Evolutionary conservation across 306 rosid genomes (phyloP), one percentile per base, ranked within the genome.

Genomic region (Lablab purpureus): DNA sequence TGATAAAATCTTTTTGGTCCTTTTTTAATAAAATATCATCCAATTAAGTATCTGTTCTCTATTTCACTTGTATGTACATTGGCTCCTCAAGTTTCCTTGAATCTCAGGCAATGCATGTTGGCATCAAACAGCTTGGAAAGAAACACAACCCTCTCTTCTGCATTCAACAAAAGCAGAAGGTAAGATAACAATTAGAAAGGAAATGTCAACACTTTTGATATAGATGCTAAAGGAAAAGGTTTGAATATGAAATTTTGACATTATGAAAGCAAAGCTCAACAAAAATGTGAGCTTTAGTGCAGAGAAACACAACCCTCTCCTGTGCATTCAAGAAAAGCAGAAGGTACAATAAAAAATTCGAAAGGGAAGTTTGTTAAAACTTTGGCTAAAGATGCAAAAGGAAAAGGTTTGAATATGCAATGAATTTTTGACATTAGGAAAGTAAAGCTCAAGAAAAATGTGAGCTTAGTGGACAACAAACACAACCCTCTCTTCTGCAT

Each of bases 61-160:
- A 22, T 74, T 47, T 46, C 78, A 76, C 54, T 27, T 76, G 12
- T 84, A 78, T 87, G 40, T 84, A 87, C 90, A 84, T 18, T 79
- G 66, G 59, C 80, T 52, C 76, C 78, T 81, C 73, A 74, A 49
- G 21, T 50, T n/a, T 89, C 77, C 55, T 12, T 50, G 59, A 21
- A 22, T 63, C 71, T 80, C 90, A 91, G 9, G 85, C 88, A 85
- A 85, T 82, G 85, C 98, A 93, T 14, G 90, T 69, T 41, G 97
- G 97, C 70, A 86, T 70, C 81, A 91, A 86, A 80, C 98, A 94
- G 88, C 92, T 89, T 37, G 86, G 74, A 56, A 94, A 81, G 85
- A 90, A 85, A 21, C 96, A 68, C 79, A 94, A 30, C 18, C 94
- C 94, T 77, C 90, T 88, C 87, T 89, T 94, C 98, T 94, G 96